These are phyloP conservation scores for Logfia minima DNA, from an alignment of 129 eudicot species.

Conservation along the genomic window DNA sequence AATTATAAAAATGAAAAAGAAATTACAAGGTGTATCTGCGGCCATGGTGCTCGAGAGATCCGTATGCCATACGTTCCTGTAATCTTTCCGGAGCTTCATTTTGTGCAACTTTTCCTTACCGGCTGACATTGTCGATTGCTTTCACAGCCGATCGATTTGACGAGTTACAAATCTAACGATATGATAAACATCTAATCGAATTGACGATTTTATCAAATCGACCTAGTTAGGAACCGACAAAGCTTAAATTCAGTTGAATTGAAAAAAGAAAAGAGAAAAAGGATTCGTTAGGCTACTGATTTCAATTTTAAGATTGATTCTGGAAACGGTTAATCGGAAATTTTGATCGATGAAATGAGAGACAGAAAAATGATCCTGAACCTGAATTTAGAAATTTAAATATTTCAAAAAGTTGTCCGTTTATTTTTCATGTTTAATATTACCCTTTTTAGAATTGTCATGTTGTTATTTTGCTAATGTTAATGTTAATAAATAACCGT, in stretches of 20 bases:
- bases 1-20: background rate
- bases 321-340: background rate
- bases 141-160: constrained; percentile 10
- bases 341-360: background rate
- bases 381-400: background rate
- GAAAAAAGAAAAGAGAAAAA: background rate
- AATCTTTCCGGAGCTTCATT: constrained; percentile 69
- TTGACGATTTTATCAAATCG: constrained; percentile 10
- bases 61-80: constrained; percentile 81
- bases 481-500: background rate
- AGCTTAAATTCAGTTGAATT: background rate
- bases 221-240: constrained; percentile 22
- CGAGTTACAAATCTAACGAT: constrained; percentile 13
- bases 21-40: constrained; percentile 68
- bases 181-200: background rate
- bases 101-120: constrained; percentile 49
- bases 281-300: background rate
- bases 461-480: background rate
- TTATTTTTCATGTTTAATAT: background rate
- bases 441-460: background rate
- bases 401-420: background rate
- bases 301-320: background rate
- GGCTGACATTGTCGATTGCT: constrained; percentile 47
- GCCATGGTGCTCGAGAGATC: constrained; percentile 68
- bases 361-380: background rate